phyloP scores from a whole-genome alignment of 805 yeast species.

The Scheffersomyces stipitis region DNA sequence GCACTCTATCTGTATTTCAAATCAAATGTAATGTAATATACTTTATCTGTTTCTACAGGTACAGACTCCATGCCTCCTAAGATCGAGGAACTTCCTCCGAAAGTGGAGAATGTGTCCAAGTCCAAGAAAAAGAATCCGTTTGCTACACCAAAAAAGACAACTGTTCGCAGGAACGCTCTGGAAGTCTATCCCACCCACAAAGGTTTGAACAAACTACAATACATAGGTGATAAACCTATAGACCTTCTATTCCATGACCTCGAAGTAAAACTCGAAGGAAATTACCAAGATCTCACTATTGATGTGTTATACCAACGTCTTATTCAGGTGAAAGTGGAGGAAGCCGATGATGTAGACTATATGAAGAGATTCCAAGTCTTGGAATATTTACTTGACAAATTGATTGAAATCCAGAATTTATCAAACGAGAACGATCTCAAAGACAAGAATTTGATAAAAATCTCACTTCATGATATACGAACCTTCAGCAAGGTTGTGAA shows the following conservation, averaged over 20 bases:
- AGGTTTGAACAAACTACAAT: slow-evolving; percentile 35
- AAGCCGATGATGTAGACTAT: not conserved
- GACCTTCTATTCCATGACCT: slow-evolving; percentile 33
- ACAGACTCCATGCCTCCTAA: slow-evolving; percentile 26
- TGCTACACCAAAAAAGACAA: slow-evolving; percentile 19
- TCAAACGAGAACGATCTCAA: slow-evolving; percentile 20
- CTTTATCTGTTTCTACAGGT: not conserved
- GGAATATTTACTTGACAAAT: slow-evolving; percentile 31
- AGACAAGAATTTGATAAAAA: slow-evolving; percentile 47
- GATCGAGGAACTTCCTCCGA: slow-evolving; percentile 15
- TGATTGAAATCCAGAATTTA: slow-evolving; percentile 39
- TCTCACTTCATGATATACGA: slow-evolving; percentile 85
- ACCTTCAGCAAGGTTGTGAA: slow-evolving; percentile 65
- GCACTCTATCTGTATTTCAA: too few relatives aligned
- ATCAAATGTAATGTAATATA: too few relatives aligned
- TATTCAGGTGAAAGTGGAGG: not conserved
- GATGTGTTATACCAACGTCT: slow-evolving; percentile 10
- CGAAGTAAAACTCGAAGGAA: slow-evolving; percentile 23
- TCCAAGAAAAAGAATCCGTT: slow-evolving; percentile 29
- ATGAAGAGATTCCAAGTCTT: slow-evolving; percentile 21
- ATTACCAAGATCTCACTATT: slow-evolving; percentile 22
- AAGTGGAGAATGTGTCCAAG: not conserved
- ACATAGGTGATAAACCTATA: slow-evolving; percentile 28
- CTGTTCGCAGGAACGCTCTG: slow-evolving; percentile 29
- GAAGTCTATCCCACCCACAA: slow-evolving; percentile 32